Percentiles rank a stretch among this genome's conserved stretches.
These are phyloP conservation scores for Beta lomatogona DNA, from an alignment of 179 eudicot species.

Conservation along the genomic window DNA sequence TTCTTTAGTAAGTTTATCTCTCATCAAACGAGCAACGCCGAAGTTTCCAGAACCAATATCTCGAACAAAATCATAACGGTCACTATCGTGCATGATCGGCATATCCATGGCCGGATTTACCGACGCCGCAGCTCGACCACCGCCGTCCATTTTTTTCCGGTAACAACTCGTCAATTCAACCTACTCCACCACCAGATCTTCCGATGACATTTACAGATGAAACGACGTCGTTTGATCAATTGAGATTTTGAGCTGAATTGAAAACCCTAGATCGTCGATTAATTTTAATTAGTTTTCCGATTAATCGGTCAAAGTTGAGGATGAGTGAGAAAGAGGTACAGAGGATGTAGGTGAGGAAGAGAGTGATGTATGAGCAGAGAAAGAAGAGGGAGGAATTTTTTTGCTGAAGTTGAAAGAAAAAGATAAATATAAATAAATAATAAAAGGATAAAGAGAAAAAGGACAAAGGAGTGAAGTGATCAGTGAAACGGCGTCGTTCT, in stretches of 20 bases:
- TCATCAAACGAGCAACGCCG: conserved; percentile 77
- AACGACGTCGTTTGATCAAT: too few species aligned
- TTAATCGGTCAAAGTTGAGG: conserved; percentile 3
- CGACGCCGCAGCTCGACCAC: conserved; percentile 13
- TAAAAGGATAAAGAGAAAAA: neutral
- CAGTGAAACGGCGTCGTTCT: conserved; percentile 19
- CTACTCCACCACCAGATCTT: conserved; percentile 3
- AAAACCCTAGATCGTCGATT: conserved; percentile 19
- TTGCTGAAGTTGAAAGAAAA: too few species aligned
- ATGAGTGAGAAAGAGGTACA: conserved; percentile 6
- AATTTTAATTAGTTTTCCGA: neutral
- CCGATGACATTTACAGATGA: conserved; percentile 4
- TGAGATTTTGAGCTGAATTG: neutral
- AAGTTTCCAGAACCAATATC: conserved; percentile 88
- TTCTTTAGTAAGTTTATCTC: conserved; percentile 64
- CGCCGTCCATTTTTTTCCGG: conserved; percentile 16
- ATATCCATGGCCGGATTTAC: conserved; percentile 27
- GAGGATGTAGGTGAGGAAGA: neutral
- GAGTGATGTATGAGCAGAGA: conserved; percentile 2
- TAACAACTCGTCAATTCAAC: neutral
- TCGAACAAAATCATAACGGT: conserved; percentile 67
- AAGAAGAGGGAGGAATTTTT: neutral
- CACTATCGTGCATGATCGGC: conserved; percentile 91
- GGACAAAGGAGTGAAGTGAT: neutral
- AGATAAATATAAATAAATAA: too few species aligned